Evolutionary conservation across 257 asterid species (phyloP), one percentile per base, ranked within the genome.

Genomic region (Fraxinus quadrangulata): DNA sequence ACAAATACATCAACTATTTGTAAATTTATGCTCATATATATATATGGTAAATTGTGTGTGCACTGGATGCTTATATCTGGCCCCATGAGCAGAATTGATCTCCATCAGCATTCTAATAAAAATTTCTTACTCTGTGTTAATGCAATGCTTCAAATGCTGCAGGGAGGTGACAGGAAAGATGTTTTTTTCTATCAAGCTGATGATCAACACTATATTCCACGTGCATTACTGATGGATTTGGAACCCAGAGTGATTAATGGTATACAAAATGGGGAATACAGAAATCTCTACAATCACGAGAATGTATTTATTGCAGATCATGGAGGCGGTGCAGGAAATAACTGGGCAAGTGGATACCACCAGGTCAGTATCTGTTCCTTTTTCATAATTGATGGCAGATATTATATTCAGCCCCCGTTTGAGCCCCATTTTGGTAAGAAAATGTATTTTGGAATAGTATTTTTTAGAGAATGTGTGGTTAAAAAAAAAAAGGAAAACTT

Each of bases 341-440:
- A 96, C 56, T 96, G 99, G 99, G 99, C 97, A 67, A 96, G 99
- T 85, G 99, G 98, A 77, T 96, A 96, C 83, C 96, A 93, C 90
- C 99, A 93, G 98, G 98, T 93, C 70, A n/a, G 77, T 68, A 34
- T 36, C 13, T 76, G 26, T 70, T 79, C 76, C 69, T 71, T 70
- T 34, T 74, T 30, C 36, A 45, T 69, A 73, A 33, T 19, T 40
- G 49, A 11, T 0, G 75, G 45, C 36, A 78, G 42, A 13, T 3
- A 66, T 26, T 17, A 11, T 34, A 75, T 70, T 7, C 5, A 31
- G 34, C 34, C 34, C 34, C 34, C 34, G 5, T 31, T 31, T 31
- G 34, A 31, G 5, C 34, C 34, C 34, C 34, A 31, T 3, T 31
- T 31, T 31, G 34, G 34, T 31, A 31, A 31, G 34, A 31, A 30